These are phyloP conservation scores for Physcomitrium patens DNA, from an alignment of 225 moss, liverwort and hornwort genomes.

Conservation along the genomic window DNA sequence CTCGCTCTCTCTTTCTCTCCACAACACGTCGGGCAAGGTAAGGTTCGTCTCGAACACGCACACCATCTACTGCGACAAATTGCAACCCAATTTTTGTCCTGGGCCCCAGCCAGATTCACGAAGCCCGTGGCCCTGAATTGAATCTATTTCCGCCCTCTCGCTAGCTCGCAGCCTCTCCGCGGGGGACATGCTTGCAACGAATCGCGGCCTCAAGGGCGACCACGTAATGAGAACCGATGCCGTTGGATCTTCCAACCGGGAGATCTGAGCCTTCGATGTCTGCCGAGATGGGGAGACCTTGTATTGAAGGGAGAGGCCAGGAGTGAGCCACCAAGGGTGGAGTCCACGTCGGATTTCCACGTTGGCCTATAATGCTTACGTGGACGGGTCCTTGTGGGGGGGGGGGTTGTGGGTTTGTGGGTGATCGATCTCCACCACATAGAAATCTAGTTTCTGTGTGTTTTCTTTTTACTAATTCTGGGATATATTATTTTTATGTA, in stretches of 20 bases:
- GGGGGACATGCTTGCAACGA: neutral
- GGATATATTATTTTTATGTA: too few species aligned
- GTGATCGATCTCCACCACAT: too few species aligned
- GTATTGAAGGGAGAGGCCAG: conserved; percentile 28
- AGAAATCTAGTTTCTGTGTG: too few species aligned
- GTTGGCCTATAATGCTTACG: neutral
- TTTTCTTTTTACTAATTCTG: too few species aligned
- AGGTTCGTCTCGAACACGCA: neutral
- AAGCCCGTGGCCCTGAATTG: too few species aligned
- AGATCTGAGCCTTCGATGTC: neutral
- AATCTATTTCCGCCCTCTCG: too few species aligned
- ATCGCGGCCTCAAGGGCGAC: neutral
- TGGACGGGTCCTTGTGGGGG: neutral
- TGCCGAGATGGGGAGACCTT: neutral
- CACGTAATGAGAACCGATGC: conserved; percentile 11
- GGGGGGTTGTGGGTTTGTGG: too few species aligned
- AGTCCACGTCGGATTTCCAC: conserved; percentile 26
- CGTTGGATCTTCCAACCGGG: neutral
- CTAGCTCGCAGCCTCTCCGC: too few species aligned
- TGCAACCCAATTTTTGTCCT: too few species aligned
- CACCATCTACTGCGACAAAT: too few species aligned
- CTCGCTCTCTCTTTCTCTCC: too few species aligned
- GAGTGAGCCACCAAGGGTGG: conserved; percentile 26
- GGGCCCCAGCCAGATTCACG: too few species aligned
- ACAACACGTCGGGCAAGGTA: neutral